Evolutionary conservation across 768 basidiomycete species (phyloP).

Genomic region (Boletus tomentosulus): DNA sequence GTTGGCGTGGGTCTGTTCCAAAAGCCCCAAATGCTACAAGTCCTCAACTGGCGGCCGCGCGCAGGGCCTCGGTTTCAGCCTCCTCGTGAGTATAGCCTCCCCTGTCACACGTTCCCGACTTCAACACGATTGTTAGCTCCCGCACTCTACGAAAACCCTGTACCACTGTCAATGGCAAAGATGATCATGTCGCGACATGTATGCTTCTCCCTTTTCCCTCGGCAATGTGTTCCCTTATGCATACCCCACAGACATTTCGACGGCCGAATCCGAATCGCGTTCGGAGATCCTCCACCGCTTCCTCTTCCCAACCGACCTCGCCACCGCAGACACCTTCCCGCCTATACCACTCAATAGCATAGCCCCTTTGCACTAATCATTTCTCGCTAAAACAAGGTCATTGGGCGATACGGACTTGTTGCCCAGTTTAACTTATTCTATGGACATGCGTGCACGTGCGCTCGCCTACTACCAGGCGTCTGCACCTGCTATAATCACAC

Average conservation of each 20-base stretch:
- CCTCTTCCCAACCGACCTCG: constrained; percentile 18
- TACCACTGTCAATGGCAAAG: constrained; percentile 48
- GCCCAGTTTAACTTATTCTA: constrained; percentile 27
- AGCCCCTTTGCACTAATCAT: constrained; percentile 16
- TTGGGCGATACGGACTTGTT: constrained; percentile 9
- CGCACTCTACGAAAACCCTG: constrained; percentile 39
- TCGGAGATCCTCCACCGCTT: constrained; percentile 21
- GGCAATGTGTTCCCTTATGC: constrained; percentile 1
- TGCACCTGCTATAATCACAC: constrained; percentile 28
- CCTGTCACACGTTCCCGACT: not conserved
- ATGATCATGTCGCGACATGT: constrained; percentile 53
- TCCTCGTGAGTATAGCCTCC: constrained; percentile 23
- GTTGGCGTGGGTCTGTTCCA: constrained; percentile 3
- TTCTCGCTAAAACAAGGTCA: constrained; percentile 13
- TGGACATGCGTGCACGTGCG: constrained; percentile 19
- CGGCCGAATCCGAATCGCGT: constrained; percentile 26
- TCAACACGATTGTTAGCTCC: constrained; percentile 31
- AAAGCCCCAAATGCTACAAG: constrained; percentile 13
- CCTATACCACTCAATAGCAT: constrained; percentile 34
- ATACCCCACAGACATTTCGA: constrained; percentile 29
- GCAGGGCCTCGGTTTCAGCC: constrained; percentile 27
- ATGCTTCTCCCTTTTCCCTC: constrained; percentile 13
- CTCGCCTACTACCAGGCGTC: constrained; percentile 15
- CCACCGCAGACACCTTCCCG: constrained; percentile 33
- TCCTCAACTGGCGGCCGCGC: constrained; percentile 22